Base-by-base conservation (phyloP, 805 yeast species). In the Vanderwaltozyma yarrowii region DNA sequence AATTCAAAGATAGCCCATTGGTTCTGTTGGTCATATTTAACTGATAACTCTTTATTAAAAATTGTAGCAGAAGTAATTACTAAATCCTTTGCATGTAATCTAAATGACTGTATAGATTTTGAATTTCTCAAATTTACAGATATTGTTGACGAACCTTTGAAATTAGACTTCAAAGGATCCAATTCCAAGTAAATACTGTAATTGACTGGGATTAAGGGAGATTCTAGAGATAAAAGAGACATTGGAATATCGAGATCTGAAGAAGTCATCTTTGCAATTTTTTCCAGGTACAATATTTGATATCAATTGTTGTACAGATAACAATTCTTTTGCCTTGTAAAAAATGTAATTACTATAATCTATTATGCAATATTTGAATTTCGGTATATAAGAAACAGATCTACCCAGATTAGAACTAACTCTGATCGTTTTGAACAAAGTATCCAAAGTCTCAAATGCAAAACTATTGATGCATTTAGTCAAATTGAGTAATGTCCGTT, bases 141-240 rank as follows among this genome's bases (percentile, higher is more conserved):
- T 39, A 47, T 45, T 17, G 4, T 41, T 23, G 34, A 45, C 14
- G 44, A 31, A 24, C 78, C 78, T 13, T 51, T 58, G 52, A 74
- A 74, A 47, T 70, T 73, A 9, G 73, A 62, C 54, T 68, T 70
- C 14, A 47, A 39, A 38, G 69, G 75, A 51, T 64, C 65, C 28
- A 74, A 47, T 4, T 49, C 50, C 24, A 73, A 44, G 7, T 39
- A 38, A 26, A 74, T 50, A 15, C 52, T 59, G 46, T 74, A 75
- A 12, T 50, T 42, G 5, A 33, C 36, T 2, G 69, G 66, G 1
- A 50, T 30, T 18, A 52, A 44, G 33, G 40, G 44, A 42, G 60
- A 61, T 23, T 21, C 33, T n/a, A 58, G 36, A 9, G 50, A 32
- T 16, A 53, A 36, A 35, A 44, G 23, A 4, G 30, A 10, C 10